Percentiles rank a stretch among this genome's conserved stretches.
Conservation (phyloP, 345 rosid genomes). For the Lepidium didymum region DNA sequence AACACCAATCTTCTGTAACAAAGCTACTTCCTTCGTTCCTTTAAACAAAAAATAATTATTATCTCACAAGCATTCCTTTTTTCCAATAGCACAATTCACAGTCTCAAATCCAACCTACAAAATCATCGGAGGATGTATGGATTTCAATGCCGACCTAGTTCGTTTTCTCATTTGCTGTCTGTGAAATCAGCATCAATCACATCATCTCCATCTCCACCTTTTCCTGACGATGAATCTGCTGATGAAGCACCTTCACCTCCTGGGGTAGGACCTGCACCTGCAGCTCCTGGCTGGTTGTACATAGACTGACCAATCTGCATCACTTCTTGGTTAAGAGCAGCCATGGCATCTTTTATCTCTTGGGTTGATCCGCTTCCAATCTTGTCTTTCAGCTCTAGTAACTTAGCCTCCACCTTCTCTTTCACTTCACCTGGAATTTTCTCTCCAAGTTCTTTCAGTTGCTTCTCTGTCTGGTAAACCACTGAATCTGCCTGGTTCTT, state of each 20-base stretch:
- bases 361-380: slow-evolving; percentile 67
- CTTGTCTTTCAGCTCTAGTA: slow-evolving; percentile 76
- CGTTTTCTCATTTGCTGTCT: slow-evolving; percentile 62
- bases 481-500: slow-evolving; percentile 96
- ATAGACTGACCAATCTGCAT: slow-evolving; percentile 93
- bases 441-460: slow-evolving; percentile 85
- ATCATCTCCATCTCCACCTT: slow-evolving; percentile 70
- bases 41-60: not conserved
- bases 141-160: not conserved
- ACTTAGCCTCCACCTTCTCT: slow-evolving; percentile 83
- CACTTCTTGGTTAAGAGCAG: slow-evolving; percentile 87
- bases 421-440: slow-evolving; percentile 82
- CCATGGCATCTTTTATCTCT: slow-evolving; percentile 69
- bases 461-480: slow-evolving; percentile 93
- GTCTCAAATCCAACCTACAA: slow-evolving; percentile 22
- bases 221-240: slow-evolving; percentile 35
- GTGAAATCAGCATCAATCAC: slow-evolving; percentile 91
- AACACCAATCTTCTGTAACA: not conserved
- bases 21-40: not conserved
- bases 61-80: slow-evolving; percentile 4
- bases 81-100: not conserved
- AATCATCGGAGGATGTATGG: not conserved
- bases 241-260: slow-evolving; percentile 52
- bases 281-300: slow-evolving; percentile 80
- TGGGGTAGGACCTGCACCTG: slow-evolving; percentile 50